phyloP scores from a whole-genome alignment of 2,329 filamentous ascomycete species.

The Byssothecium circinans region DNA sequence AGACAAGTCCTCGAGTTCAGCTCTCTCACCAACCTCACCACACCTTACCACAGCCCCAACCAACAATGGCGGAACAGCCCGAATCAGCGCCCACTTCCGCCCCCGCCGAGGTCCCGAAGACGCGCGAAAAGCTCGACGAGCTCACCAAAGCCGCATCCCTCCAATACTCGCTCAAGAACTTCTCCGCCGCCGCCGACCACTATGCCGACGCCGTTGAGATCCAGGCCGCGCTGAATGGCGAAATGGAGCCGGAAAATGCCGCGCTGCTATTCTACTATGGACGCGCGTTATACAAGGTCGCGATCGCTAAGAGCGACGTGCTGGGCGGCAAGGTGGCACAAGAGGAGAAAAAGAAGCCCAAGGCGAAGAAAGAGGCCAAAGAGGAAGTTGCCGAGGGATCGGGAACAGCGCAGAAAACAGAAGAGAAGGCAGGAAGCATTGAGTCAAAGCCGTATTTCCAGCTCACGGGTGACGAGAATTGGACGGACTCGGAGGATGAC shows the following conservation, averaged over 20 bases:
- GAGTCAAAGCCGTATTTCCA: conserved; percentile 81
- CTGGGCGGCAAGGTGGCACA: conserved; percentile 76
- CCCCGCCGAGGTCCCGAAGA: conserved; percentile 36
- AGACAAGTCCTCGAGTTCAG: too few relatives aligned
- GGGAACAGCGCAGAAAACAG: conserved; percentile 34
- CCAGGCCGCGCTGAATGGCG: conserved; percentile 88
- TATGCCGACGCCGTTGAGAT: conserved; percentile 88
- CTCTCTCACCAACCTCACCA: conserved; percentile 1
- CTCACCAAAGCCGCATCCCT: conserved; percentile 78
- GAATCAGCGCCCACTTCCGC: conserved; percentile 15
- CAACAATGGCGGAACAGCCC: conserved; percentile 28
- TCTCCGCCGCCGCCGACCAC: conserved; percentile 78
- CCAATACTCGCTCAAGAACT: conserved; percentile 88
- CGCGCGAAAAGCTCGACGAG: conserved; percentile 70
- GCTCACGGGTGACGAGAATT: conserved; percentile 93
- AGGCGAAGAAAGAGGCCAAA: conserved; percentile 51
- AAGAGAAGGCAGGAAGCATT: conserved; percentile 47
- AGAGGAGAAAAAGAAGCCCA: conserved; percentile 55
- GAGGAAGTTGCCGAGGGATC: conserved; percentile 41
- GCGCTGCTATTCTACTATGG: conserved; percentile 95
- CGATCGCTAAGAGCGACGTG: conserved; percentile 91
- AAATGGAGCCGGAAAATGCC: conserved; percentile 86
- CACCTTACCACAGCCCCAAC: background rate
- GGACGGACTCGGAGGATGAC: conserved; percentile 73
- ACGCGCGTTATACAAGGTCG: conserved; percentile 89